Conservation (phyloP, 2,329 filamentous ascomycete species). For the Monilinia polystroma region DNA sequence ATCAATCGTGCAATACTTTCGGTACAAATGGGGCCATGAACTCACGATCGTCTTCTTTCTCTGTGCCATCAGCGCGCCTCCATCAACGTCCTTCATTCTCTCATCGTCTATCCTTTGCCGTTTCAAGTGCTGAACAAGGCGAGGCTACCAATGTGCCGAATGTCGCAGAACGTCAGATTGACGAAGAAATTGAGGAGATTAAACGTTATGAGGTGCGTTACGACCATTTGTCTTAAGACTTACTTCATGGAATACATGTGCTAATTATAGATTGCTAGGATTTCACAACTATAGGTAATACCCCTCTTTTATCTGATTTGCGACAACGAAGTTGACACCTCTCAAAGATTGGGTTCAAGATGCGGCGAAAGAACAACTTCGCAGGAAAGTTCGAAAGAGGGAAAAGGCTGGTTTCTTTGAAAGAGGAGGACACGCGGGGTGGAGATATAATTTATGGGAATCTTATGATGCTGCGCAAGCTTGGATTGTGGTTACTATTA, state of each 20-base stretch:
- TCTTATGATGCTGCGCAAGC: slow-evolving; percentile 95
- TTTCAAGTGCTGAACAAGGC: slow-evolving; percentile 64
- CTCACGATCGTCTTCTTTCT: slow-evolving; percentile 40
- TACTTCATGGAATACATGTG: neutral
- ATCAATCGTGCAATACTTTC: slow-evolving; percentile 8
- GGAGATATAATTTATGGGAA: slow-evolving; percentile 77
- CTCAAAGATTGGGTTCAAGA: slow-evolving; percentile 92
- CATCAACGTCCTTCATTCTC: slow-evolving; percentile 35
- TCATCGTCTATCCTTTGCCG: slow-evolving; percentile 61
- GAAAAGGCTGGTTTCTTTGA: slow-evolving; percentile 70
- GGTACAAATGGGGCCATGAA: slow-evolving; percentile 38
- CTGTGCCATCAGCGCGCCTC: slow-evolving; percentile 33
- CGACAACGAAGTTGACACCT: slow-evolving; percentile 40
- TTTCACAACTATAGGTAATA: slow-evolving; percentile 84
- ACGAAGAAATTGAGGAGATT: slow-evolving; percentile 95
- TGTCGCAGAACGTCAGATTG: slow-evolving; percentile 67
- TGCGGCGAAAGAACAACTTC: slow-evolving; percentile 83
- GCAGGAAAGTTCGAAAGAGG: slow-evolving; percentile 72
- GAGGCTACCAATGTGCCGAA: slow-evolving; percentile 52
- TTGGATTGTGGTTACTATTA: slow-evolving; percentile 95
- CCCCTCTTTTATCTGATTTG: slow-evolving; percentile 21
- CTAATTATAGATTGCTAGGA: slow-evolving; percentile 52
- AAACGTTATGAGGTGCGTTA: slow-evolving; percentile 81
- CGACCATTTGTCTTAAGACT: slow-evolving; percentile 8
- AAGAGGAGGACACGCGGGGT: slow-evolving; percentile 64